These are phyloP conservation scores for Ogataea henricii DNA, from an alignment of 805 yeast species.

Conservation along the genomic window DNA sequence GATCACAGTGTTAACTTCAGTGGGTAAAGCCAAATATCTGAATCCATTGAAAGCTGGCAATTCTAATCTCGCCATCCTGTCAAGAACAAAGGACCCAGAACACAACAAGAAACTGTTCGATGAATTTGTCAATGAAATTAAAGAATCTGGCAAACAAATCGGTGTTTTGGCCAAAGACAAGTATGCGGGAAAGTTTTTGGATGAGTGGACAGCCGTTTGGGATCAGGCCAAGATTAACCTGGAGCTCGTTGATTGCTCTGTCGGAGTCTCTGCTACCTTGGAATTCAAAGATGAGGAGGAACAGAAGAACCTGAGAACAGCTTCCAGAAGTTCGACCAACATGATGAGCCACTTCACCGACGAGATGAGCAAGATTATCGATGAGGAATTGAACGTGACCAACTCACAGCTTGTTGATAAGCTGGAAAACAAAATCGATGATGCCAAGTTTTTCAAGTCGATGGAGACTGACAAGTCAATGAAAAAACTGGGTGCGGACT, in stretches of 20 bases:
- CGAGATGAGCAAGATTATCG: constrained; percentile 84
- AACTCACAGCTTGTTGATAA: constrained; percentile 73
- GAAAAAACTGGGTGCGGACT: constrained; percentile 63
- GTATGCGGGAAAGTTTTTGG: constrained; percentile 80
- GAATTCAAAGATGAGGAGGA: constrained; percentile 83
- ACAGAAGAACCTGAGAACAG: constrained; percentile 60
- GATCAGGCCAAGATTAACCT: constrained; percentile 38
- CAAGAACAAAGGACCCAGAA: constrained; percentile 78
- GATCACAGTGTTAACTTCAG: constrained; percentile 70
- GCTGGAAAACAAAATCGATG: constrained; percentile 82
- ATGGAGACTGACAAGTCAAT: constrained; percentile 47
- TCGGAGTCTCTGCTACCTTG: constrained; percentile 56
- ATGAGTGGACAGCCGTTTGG: constrained; percentile 66
- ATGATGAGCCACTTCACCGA: constrained; percentile 83
- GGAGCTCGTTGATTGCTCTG: constrained; percentile 53
- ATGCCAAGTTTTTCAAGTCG: constrained; percentile 61
- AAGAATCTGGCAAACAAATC: constrained; percentile 43
- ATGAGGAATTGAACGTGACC: constrained; percentile 77
- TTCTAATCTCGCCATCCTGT: constrained; percentile 53
- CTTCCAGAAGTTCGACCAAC: constrained; percentile 75
- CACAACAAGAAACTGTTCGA: constrained; percentile 69
- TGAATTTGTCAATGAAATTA: constrained; percentile 52
- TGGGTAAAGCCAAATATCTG: constrained; percentile 82
- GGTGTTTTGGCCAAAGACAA: constrained; percentile 78
- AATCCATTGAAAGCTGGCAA: constrained; percentile 53